Percentiles rank a stretch among this genome's conserved stretches.
phyloP scores from a whole-genome alignment of 352 stramenopile species.

The Saprolegnia parasitica region DNA sequence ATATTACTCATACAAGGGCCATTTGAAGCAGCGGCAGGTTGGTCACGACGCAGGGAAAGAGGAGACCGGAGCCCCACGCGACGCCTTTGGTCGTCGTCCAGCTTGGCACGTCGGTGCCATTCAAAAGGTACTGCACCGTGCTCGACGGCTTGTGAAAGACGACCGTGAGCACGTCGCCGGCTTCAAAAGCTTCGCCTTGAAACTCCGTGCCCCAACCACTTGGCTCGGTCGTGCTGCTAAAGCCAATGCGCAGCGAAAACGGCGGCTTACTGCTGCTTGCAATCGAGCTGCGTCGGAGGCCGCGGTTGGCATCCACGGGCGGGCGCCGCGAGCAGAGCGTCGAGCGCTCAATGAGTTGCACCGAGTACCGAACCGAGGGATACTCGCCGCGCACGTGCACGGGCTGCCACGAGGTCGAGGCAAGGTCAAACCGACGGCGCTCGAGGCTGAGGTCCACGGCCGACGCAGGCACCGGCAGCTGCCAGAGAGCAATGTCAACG shows the following conservation, averaged over 20 bases:
- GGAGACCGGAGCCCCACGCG: background rate
- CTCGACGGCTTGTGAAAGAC: background rate
- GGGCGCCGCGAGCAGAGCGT: background rate
- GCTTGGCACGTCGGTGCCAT: background rate
- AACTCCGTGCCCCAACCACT: background rate
- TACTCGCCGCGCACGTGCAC: background rate
- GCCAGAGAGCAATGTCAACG: background rate
- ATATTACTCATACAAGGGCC: background rate
- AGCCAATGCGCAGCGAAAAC: background rate
- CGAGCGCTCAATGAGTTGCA: background rate
- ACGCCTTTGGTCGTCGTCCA: background rate
- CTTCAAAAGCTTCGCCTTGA: background rate
- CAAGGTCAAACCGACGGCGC: background rate
- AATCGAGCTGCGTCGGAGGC: background rate
- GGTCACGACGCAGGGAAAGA: background rate
- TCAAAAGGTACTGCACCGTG: background rate
- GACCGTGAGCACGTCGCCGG: conserved; percentile 3
- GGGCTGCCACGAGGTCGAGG: background rate
- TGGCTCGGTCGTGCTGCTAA: background rate
- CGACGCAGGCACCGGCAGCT: background rate
- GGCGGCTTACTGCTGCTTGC: background rate
- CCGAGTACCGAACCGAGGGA: background rate
- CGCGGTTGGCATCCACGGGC: background rate
- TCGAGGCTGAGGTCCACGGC: background rate
- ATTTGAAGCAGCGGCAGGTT: background rate